Percentiles rank a stretch among this genome's conserved stretches.
Evolutionary conservation across 148 eudicot species (phyloP).

Genomic region (Persicaria tinctoria): DNA sequence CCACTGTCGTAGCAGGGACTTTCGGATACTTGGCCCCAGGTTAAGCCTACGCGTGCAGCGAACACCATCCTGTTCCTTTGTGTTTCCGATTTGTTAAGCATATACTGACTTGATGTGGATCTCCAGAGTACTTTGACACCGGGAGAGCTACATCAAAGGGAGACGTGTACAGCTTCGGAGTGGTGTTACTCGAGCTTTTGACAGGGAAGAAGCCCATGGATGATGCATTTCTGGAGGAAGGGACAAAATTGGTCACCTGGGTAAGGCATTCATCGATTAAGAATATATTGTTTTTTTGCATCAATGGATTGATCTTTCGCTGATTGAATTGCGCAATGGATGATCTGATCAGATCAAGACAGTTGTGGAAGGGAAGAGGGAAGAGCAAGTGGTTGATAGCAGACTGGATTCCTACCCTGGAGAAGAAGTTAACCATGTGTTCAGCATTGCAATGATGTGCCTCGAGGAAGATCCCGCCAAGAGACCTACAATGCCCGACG

Average conservation of each 20-base stretch:
- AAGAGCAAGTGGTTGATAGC: conserved; percentile 63
- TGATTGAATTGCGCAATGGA: conserved; percentile 3
- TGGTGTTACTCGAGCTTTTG: conserved; percentile 76
- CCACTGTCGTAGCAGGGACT: conserved; percentile 81
- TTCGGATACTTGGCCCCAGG: conserved; percentile 96
- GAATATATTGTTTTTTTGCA: not conserved
- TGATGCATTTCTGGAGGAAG: conserved; percentile 78
- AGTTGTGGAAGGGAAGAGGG: conserved; percentile 59
- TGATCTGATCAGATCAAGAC: conserved; percentile 56
- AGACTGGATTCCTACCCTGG: conserved; percentile 40
- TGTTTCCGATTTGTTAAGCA: too few species aligned
- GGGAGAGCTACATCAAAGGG: conserved; percentile 94
- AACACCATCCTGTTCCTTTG: not conserved
- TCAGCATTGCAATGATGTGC: conserved; percentile 65
- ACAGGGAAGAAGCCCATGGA: conserved; percentile 89
- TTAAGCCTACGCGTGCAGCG: conserved; percentile 11
- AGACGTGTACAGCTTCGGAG: conserved; percentile 94
- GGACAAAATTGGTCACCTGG: conserved; percentile 91
- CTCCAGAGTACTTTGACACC: conserved; percentile 85
- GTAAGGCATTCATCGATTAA: conserved; percentile 16
- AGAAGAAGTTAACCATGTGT: conserved; percentile 50
- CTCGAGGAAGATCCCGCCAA: conserved; percentile 59
- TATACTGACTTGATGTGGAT: too few species aligned
- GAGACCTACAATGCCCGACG: conserved; percentile 75
- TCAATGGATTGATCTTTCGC: not conserved